These are phyloP conservation scores for Seminavis robusta DNA, from an alignment of 108 stramenopile genomes.

Conservation along the genomic window DNA sequence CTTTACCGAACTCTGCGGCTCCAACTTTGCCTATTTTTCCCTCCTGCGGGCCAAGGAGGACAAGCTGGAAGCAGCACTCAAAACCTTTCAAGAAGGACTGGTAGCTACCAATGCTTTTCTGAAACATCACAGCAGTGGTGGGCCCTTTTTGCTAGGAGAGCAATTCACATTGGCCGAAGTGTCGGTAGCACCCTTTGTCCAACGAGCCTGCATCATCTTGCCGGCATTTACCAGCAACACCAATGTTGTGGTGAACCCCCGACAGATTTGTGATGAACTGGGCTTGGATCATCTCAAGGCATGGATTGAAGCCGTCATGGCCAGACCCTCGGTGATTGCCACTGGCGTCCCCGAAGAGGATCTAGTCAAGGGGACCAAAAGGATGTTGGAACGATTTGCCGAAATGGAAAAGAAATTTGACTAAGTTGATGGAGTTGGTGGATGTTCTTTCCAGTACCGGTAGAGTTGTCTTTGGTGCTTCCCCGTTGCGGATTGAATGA, in stretches of 20 bases:
- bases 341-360: constrained; percentile 9
- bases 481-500: no score
- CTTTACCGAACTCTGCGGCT: constrained; percentile 18
- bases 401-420: constrained; percentile 12
- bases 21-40: constrained; percentile 13
- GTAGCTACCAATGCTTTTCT: constrained; percentile 4
- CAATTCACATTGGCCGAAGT: constrained; percentile 22
- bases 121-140: not conserved
- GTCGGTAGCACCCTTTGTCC: constrained; percentile 14
- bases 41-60: constrained; percentile 10
- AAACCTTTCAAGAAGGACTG: constrained; percentile 7
- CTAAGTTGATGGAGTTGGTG: no score
- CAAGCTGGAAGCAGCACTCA: no score
- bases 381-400: constrained; percentile 14
- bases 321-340: constrained; percentile 6
- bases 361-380: constrained; percentile 1
- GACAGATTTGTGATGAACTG: constrained; percentile 8
- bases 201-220: constrained; percentile 18
- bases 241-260: not conserved
- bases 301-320: constrained; percentile 16
- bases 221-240: constrained; percentile 2
- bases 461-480: no score
- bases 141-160: constrained; percentile 20
- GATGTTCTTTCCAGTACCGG: no score
- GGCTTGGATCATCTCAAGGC: constrained; percentile 2